These are phyloP conservation scores for Tuber indicum DNA, from an alignment of 495 filamentous ascomycete species.

Conservation along the genomic window DNA sequence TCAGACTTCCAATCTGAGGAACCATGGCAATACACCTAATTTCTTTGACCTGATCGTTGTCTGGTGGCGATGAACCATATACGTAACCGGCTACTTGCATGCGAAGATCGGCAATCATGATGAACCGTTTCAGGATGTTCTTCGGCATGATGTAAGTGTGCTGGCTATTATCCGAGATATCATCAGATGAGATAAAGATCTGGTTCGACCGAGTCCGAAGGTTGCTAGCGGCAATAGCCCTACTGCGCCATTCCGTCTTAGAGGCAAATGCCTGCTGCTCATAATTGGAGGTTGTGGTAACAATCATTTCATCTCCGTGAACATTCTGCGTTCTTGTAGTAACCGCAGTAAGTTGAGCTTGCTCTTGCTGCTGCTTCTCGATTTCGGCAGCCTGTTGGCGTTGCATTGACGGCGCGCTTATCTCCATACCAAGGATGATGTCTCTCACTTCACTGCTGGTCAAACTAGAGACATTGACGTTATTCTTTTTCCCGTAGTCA, in stretches of 20 bases:
- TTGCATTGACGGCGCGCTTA: slow-evolving; percentile 95
- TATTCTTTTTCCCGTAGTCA: slow-evolving; percentile 99
- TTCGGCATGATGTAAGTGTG: slow-evolving; percentile 98
- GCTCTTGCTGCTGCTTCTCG: slow-evolving; percentile 96
- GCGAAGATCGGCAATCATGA: slow-evolving; percentile 93
- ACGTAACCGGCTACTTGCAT: slow-evolving; percentile 95
- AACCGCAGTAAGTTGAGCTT: slow-evolving; percentile 91
- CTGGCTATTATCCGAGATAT: slow-evolving; percentile 67
- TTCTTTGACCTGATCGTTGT: slow-evolving; percentile 96
- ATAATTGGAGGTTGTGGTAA: slow-evolving; percentile 94
- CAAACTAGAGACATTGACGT: slow-evolving; percentile 94
- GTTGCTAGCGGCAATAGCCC: slow-evolving; percentile 94
- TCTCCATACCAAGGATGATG: slow-evolving; percentile 99
- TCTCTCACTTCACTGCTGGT: slow-evolving; percentile 96
- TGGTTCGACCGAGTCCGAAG: slow-evolving; percentile 92
- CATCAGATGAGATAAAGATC: slow-evolving; percentile 95
- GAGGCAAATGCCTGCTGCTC: slow-evolving; percentile 96
- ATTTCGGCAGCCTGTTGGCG: slow-evolving; percentile 98
- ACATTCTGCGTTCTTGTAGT: slow-evolving; percentile 98
- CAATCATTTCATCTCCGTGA: slow-evolving; percentile 95
- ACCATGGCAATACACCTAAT: slow-evolving; percentile 94
- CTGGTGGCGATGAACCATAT: slow-evolving; percentile 85
- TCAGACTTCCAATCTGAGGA: slow-evolving; percentile 89
- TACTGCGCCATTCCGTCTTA: slow-evolving; percentile 97
- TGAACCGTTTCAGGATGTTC: slow-evolving; percentile 97